phyloP scores from a whole-genome alignment of 768 basidiomycete genomes.

The Pulveroboletus sp. region DNA sequence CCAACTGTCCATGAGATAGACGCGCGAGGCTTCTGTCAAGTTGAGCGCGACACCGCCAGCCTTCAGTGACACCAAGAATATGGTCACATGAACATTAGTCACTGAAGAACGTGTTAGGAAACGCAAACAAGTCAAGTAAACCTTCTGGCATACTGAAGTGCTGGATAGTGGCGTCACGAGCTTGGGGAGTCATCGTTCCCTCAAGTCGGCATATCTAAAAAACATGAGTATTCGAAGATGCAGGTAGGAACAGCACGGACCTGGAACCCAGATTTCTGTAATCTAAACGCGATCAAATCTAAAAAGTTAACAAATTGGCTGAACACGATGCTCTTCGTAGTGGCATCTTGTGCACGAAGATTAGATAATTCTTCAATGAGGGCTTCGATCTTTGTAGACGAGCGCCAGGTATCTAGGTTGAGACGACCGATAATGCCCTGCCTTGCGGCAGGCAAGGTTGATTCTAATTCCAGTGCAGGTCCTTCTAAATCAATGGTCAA shows the following conservation, averaged over 20 bases:
- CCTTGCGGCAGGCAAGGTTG: slow-evolving; percentile 43
- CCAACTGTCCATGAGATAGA: slow-evolving; percentile 97
- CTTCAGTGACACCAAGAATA: slow-evolving; percentile 96
- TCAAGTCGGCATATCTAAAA: slow-evolving; percentile 85
- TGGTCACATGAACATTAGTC: slow-evolving; percentile 89
- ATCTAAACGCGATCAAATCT: slow-evolving; percentile 87
- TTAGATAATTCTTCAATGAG: slow-evolving; percentile 90
- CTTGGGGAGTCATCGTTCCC: slow-evolving; percentile 96
- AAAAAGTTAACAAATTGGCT: slow-evolving; percentile 93
- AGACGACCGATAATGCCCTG: slow-evolving; percentile 94
- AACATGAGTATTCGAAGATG: background rate
- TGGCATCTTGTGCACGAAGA: slow-evolving; percentile 76
- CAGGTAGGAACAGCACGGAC: slow-evolving; percentile 39
- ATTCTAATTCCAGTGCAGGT: slow-evolving; percentile 81
- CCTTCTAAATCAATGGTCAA: slow-evolving; percentile 96
- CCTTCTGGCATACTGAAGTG: slow-evolving; percentile 67
- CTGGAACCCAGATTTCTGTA: slow-evolving; percentile 89
- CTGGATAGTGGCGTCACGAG: slow-evolving; percentile 90
- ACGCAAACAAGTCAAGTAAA: background rate
- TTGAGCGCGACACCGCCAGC: slow-evolving; percentile 94
- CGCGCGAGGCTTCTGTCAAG: slow-evolving; percentile 85
- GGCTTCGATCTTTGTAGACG: slow-evolving; percentile 97
- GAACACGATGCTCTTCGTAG: slow-evolving; percentile 95
- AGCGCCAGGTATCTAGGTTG: slow-evolving; percentile 85
- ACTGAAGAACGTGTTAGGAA: slow-evolving; percentile 41